Evolutionary conservation across 1,139 yeast genomes (phyloP), one percentile per base, ranked within the genome.

Genomic region (Magnusiomyces paraingens): DNA sequence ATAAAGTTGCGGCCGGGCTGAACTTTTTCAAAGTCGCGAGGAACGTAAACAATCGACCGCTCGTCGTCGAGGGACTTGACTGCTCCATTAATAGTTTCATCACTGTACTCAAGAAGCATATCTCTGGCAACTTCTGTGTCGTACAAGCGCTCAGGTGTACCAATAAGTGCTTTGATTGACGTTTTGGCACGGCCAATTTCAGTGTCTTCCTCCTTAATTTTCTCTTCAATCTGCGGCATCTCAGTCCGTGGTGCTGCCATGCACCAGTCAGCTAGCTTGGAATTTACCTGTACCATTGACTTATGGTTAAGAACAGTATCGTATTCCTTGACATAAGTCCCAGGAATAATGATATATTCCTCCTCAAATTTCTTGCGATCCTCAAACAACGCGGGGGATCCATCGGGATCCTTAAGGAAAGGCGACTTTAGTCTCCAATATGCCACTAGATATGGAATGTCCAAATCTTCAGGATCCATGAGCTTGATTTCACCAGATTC

Each of bases 371-470:
- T 49, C 15, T 56, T 49, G 0, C 35, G 47, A 21, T 35, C 29
- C 6, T 62, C 58, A 55, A 61, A 74, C 43, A 79, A 64, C 32
- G 78, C 77, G 42, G 71, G 72, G 44, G 69, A 70, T 55, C 72
- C 77, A 3, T 63, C 70, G n/a, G 72, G 51, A 15, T 51, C 57
- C 8, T 55, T 59, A 10, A 49, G 49, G 4, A 60, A 51, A 36
- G 62, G 70, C 26, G 81, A 86, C 42, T 75, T 69, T 32, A 76
- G 76, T 42, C 70, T 74, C 93, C 94, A 86, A 39, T 80, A 66
- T 29, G 77, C 73, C 11, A 84, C 70, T 66, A 83, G 75, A 49
- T 73, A 73, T 1, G 70, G 66, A 47, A 81, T 66, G 55, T 84
- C 79, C 38, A 75, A 67, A n/a, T 75, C 71, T 22, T 76, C 73